Conservation (phyloP, 805 yeast species). For the Pichia thaimueangensis region DNA sequence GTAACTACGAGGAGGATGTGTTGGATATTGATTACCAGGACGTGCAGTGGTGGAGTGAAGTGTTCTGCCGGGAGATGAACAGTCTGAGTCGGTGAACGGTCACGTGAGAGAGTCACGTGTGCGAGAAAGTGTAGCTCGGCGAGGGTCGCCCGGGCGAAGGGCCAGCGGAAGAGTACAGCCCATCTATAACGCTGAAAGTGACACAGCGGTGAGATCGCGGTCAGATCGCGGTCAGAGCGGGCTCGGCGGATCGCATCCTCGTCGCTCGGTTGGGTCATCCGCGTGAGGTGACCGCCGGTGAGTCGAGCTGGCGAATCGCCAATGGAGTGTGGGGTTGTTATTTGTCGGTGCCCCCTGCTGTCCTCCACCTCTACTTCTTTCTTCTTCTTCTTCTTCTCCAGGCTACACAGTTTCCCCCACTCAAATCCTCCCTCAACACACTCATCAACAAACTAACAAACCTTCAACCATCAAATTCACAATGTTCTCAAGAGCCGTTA, state of each 20-base stretch:
- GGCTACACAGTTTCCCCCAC: neutral
- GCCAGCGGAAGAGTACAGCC: neutral
- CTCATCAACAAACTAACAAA: neutral
- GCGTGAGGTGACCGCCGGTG: neutral
- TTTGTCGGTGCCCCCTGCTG: neutral
- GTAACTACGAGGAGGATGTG: neutral
- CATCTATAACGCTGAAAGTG: neutral
- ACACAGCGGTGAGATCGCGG: too few relatives aligned
- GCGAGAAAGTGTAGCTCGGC: neutral
- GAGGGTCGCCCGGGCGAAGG: too few relatives aligned
- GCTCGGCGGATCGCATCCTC: conserved; percentile 1
- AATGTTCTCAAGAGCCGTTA: conserved; percentile 22
- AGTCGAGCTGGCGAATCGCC: neutral
- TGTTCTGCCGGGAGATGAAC: neutral
- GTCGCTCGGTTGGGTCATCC: neutral
- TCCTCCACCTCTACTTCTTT: too few relatives aligned
- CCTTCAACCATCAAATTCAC: neutral
- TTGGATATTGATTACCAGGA: neutral
- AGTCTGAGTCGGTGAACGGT: neutral
- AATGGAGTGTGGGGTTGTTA: neutral
- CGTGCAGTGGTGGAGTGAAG: neutral
- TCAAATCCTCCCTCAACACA: neutral
- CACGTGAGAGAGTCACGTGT: neutral
- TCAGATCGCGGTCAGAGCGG: too few relatives aligned
- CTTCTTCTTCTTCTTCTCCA: neutral